Evolutionary conservation across 805 yeast species (phyloP).

Genomic region (Myxozyma monticola): DNA sequence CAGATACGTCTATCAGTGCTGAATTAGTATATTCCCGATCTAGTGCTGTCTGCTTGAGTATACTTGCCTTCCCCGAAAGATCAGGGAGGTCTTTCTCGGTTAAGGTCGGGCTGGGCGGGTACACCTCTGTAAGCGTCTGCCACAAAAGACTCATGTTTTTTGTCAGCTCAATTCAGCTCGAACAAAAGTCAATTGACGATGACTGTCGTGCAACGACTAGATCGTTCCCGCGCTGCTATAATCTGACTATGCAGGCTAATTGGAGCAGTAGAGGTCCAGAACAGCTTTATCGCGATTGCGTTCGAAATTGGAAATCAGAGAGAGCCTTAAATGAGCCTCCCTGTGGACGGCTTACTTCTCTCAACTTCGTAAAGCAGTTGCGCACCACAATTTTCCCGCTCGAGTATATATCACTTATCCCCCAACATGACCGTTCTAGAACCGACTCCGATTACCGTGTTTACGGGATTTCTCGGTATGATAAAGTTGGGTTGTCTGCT

Average conservation of each 20-base stretch:
- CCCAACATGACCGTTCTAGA: slow-evolving; percentile 18
- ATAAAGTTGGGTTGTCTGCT: background rate
- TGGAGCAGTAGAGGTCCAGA: no score
- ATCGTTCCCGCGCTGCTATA: no score
- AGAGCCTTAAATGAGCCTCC: no score
- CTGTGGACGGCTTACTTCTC: no score
- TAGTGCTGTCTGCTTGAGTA: background rate
- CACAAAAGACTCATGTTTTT: slow-evolving; percentile 18
- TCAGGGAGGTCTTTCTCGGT: slow-evolving; percentile 27
- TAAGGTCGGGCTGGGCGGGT: slow-evolving; percentile 22
- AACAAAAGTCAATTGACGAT: no score
- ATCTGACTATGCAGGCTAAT: background rate
- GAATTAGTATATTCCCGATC: background rate
- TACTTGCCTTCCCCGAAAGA: slow-evolving; percentile 19
- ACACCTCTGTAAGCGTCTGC: slow-evolving; percentile 26
- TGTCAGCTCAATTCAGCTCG: background rate
- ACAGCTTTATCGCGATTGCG: no score
- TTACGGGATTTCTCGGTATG: slow-evolving; percentile 31
- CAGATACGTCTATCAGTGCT: slow-evolving; percentile 4
- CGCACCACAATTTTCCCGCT: no score
- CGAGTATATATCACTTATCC: no score
- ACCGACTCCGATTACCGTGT: slow-evolving; percentile 29
- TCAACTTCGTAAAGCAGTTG: no score
- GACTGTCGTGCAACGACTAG: no score
- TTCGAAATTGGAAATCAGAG: no score